Conservation (phyloP, 2,329 filamentous ascomycete species). For the Nothophoma quercina region DNA sequence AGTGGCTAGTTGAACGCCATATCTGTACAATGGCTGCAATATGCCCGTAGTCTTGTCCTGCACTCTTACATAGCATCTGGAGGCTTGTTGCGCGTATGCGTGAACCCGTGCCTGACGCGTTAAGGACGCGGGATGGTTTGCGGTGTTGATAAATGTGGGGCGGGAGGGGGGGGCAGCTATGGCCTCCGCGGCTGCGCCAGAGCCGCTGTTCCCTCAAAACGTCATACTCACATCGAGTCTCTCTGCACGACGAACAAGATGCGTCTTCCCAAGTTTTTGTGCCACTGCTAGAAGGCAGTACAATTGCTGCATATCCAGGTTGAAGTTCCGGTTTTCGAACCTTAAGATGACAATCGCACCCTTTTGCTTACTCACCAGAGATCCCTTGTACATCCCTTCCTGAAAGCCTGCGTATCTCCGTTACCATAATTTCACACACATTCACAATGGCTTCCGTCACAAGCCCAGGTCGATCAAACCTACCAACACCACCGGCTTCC, state of each 20-base stretch:
- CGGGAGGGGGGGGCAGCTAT: background rate
- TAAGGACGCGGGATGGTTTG: too few relatives aligned
- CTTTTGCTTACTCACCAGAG: constrained; percentile 24
- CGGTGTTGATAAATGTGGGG: too few relatives aligned
- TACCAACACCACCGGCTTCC: constrained; percentile 59
- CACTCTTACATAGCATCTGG: too few relatives aligned
- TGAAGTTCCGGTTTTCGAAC: background rate
- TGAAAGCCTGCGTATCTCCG: constrained; percentile 1
- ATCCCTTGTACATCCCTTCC: constrained; percentile 17
- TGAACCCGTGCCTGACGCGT: too few relatives aligned
- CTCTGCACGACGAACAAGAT: background rate
- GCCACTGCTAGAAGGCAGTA: too few relatives aligned
- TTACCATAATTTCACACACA: background rate
- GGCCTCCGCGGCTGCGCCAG: background rate
- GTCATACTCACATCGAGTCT: background rate
- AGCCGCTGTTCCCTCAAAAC: background rate
- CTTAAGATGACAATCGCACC: constrained; percentile 21
- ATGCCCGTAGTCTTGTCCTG: too few relatives aligned
- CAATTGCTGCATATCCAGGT: too few relatives aligned
- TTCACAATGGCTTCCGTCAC: constrained; percentile 21
- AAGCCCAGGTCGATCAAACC: constrained; percentile 8
- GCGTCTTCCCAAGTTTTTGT: background rate
- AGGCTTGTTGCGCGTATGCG: too few relatives aligned
- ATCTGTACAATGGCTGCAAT: background rate
- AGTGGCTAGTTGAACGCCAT: too few relatives aligned